phyloP scores from a whole-genome alignment of 257 asterid genomes.

The Forsythia suspensa region DNA sequence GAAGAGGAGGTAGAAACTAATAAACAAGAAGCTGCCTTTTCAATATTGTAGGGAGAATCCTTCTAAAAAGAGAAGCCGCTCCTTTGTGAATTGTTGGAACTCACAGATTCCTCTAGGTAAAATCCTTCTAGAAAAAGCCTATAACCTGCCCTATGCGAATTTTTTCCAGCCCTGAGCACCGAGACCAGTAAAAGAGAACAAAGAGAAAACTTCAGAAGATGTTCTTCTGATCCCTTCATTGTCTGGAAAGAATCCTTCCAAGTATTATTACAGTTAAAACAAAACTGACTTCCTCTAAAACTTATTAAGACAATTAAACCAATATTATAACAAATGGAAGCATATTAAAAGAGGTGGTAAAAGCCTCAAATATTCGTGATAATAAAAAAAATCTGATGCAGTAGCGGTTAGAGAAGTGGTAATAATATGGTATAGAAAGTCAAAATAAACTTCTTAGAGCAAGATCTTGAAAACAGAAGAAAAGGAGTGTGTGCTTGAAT shows the following conservation, averaged over 20 bases:
- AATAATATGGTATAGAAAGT: neutral
- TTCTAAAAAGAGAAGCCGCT: neutral
- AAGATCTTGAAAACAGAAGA: slow-evolving; percentile 2
- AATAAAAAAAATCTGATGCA: neutral
- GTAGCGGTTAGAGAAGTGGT: neutral
- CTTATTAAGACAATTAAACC: neutral
- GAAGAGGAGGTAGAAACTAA: neutral
- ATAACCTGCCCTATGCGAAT: neutral
- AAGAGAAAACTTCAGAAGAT: neutral
- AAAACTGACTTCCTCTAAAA: neutral
- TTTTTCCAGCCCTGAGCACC: neutral
- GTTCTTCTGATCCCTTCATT: neutral
- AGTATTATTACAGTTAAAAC: neutral
- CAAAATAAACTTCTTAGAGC: slow-evolving; percentile 20
- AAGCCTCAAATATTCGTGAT: neutral
- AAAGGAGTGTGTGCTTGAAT: neutral
- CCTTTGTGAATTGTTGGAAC: neutral
- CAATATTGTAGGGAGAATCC: neutral
- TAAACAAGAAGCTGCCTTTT: neutral
- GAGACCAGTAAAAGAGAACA: neutral
- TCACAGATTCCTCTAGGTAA: neutral
- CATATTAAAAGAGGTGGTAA: slow-evolving; percentile 1
- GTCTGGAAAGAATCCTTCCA: neutral
- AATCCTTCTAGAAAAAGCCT: neutral
- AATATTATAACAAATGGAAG: neutral